A percentile compares a stretch with the other conserved stretches of the same genome.
These are phyloP conservation scores for Aurifilum marmelostoma DNA, from an alignment of 2,329 filamentous ascomycete genomes.

Conservation along the genomic window DNA sequence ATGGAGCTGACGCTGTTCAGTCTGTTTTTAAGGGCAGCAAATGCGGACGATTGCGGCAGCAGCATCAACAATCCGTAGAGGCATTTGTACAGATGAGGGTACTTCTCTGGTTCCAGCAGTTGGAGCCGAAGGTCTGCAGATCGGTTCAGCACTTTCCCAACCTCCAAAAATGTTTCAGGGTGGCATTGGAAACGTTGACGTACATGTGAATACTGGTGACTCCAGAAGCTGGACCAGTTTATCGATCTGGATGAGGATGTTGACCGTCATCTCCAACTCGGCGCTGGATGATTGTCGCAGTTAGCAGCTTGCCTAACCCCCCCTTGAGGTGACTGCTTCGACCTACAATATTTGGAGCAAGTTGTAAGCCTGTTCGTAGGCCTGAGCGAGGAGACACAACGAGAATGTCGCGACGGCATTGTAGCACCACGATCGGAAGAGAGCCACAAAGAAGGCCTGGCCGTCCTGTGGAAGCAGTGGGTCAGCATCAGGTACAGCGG, in stretches of 20 bases:
- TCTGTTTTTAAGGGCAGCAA: constrained; percentile 93
- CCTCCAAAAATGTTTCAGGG: neutral
- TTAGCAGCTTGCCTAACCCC: constrained; percentile 32
- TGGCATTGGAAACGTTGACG: constrained; percentile 38
- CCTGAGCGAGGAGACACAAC: constrained; percentile 90
- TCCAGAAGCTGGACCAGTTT: constrained; percentile 96
- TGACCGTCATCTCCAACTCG: constrained; percentile 98
- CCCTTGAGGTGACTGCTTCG: constrained; percentile 15
- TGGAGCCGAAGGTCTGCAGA: constrained; percentile 84
- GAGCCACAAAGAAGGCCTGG: constrained; percentile 89
- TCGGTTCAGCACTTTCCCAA: neutral
- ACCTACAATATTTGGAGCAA: constrained; percentile 87
- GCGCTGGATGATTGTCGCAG: constrained; percentile 58
- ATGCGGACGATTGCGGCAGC: constrained; percentile 95
- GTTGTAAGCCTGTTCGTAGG: constrained; percentile 97
- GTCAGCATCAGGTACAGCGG: neutral
- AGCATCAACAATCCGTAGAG: constrained; percentile 97
- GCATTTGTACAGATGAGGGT: constrained; percentile 95
- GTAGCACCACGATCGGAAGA: constrained; percentile 98
- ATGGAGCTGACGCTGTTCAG: constrained; percentile 97
- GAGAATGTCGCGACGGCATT: constrained; percentile 98
- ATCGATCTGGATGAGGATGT: constrained; percentile 97
- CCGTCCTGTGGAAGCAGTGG: constrained; percentile 65
- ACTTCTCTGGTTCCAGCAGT: constrained; percentile 91
- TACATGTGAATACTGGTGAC: constrained; percentile 96